Conservation (phyloP, 1,284 basidiomycete genomes). For the Leccinum pallidistipes region DNA sequence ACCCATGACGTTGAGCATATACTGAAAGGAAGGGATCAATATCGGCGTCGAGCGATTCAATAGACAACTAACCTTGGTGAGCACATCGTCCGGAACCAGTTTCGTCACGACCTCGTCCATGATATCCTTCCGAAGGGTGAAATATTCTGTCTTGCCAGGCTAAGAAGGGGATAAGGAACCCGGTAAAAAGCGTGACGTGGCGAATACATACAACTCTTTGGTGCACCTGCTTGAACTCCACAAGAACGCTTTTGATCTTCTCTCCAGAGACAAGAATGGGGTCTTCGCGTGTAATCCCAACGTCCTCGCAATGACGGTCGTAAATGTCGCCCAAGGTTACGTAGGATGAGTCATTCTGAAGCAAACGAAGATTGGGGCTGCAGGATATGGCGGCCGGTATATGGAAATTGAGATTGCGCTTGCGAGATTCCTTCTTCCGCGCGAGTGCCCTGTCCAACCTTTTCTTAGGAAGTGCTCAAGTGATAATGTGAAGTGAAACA, state of each 20-base stretch:
- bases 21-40: slow-evolving; percentile 49
- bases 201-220: slow-evolving; percentile 48
- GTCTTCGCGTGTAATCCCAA: slow-evolving; percentile 85
- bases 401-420: slow-evolving; percentile 91
- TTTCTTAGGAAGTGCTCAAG: slow-evolving; percentile 10
- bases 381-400: slow-evolving; percentile 88
- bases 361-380: slow-evolving; percentile 80
- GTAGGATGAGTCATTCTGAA: slow-evolving; percentile 92
- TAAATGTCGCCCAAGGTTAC: slow-evolving; percentile 93
- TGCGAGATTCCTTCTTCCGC: slow-evolving; percentile 91
- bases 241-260: slow-evolving; percentile 72
- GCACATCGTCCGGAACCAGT: slow-evolving; percentile 87
- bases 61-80: slow-evolving; percentile 69
- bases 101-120: slow-evolving; percentile 90
- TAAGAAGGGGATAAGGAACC: slow-evolving; percentile 28
- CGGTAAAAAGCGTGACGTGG: not conserved
- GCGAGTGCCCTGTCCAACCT: slow-evolving; percentile 61
- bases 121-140: slow-evolving; percentile 83
- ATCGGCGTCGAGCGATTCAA: slow-evolving; percentile 2
- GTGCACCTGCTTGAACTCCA: slow-evolving; percentile 55
- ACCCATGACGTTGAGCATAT: slow-evolving; percentile 87
- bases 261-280: slow-evolving; percentile 84
- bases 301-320: slow-evolving; percentile 83
- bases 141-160: slow-evolving; percentile 69
- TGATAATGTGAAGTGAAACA: slow-evolving; percentile 20